These are phyloP conservation scores for Pleurostoma richardsiae DNA, from an alignment of 2,329 filamentous ascomycete genomes.

Conservation along the genomic window DNA sequence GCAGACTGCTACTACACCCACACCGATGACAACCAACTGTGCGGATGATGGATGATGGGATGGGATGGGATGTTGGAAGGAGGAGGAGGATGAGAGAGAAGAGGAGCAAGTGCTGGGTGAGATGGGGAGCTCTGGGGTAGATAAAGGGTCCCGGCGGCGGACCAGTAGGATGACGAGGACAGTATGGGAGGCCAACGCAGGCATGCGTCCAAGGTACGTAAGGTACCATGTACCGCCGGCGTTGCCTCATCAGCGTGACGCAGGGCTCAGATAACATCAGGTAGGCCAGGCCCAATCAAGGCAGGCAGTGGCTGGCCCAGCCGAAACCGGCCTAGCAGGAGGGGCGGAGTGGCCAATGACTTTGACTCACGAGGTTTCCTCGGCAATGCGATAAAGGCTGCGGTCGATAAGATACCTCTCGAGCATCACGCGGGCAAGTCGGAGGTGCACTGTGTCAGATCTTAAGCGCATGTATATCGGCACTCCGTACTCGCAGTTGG, in stretches of 20 bases:
- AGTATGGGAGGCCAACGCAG: too few relatives aligned
- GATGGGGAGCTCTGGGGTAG: conserved; percentile 15
- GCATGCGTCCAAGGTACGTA: too few relatives aligned
- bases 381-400: conserved; percentile 17
- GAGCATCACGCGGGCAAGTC: too few relatives aligned
- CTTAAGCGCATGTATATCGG: too few relatives aligned
- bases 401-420: too few relatives aligned
- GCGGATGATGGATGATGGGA: conserved; percentile 11
- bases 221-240: too few relatives aligned
- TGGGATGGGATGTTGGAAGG: conserved; percentile 14
- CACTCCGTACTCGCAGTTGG: too few relatives aligned
- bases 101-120: conserved; percentile 8
- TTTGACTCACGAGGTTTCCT: conserved; percentile 18
- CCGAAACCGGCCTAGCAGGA: conserved; percentile 18
- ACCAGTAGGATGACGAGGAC: conserved; percentile 9
- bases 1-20: neutral
- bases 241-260: too few relatives aligned
- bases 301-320: neutral
- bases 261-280: too few relatives aligned
- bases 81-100: conserved; percentile 11
- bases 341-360: conserved; percentile 13
- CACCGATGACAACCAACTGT: conserved; percentile 9
- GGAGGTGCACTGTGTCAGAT: too few relatives aligned
- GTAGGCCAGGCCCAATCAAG: too few relatives aligned
- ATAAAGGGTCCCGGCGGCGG: conserved; percentile 16